Base-by-base conservation (phyloP, 495 filamentous ascomycete genomes). In the Aspergillus campestris region DNA sequence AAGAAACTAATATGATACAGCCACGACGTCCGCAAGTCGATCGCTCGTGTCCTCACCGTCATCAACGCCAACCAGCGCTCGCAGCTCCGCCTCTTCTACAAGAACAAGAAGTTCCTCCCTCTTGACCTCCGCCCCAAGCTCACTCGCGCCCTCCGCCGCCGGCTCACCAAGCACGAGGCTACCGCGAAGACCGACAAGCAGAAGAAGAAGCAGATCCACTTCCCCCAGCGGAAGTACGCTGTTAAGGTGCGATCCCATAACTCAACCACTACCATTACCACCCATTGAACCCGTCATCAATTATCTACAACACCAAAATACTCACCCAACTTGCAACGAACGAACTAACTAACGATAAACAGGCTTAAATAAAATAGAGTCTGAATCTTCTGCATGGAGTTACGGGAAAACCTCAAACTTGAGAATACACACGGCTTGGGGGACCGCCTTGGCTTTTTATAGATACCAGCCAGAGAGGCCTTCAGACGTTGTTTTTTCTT, bases 51-150 rank as follows among this genome's bases (percentile, higher is more conserved):
- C 72, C 81, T 97, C 55, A 99, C 92, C 67, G 81, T 97, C 78
- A 95, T 97, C 83, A 97, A 97, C 81, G 82, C 86, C 70, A 97
- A 91, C 80, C 94, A 97, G 79, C 83, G 92, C 63, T 77, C 88
- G 44, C 92, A 97, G 74, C 86, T 99, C 59, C 91, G 92, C 63
- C 74, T 99, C 55, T 97, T 96, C 84, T 99, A 99, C 81, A 92
- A 94, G 80, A 82, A 81, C 80, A 97, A 96, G 86, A 97, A 96
- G 78, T 96, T 95, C 80, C 74, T 89, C 34, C 90, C 89, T 45
- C 87, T 97, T 59, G 92, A 97, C 70, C 88, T 98, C 74, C 85
- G 92, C 67, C 77, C 88, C 64, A 95, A 97, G 84, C 79, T 86
- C 75, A 99, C 92, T 63, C 88, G 94, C 54, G 92, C 88, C 58